phyloP scores from a whole-genome alignment of 2,329 filamentous ascomycete species.

The Penicillium sp. region DNA sequence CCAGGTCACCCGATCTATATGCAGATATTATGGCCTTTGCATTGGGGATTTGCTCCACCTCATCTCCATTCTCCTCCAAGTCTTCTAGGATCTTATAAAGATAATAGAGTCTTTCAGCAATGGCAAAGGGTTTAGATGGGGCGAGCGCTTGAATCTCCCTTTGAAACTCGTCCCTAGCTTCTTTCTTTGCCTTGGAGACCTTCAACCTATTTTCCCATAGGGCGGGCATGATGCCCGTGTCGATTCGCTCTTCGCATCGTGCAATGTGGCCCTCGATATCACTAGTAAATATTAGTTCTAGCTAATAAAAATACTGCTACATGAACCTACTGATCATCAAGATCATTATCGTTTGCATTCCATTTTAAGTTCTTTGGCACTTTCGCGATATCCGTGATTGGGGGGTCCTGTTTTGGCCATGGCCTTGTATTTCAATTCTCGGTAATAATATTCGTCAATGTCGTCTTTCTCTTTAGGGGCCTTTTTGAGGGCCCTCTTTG shows the following conservation, averaged over 20 bases:
- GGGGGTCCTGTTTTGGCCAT: not conserved
- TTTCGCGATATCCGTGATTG: not conserved
- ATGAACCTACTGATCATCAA: not conserved
- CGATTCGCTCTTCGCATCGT: not conserved
- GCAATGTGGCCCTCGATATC: not conserved
- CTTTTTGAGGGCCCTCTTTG: too few relatives aligned
- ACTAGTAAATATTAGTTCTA: not conserved
- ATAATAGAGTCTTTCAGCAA: too few relatives aligned
- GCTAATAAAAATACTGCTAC: not conserved
- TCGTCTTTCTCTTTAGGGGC: too few relatives aligned
- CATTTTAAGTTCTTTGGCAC: not conserved
- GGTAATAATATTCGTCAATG: too few relatives aligned
- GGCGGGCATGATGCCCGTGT: not conserved
- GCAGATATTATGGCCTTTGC: too few relatives aligned
- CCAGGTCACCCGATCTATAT: too few relatives aligned
- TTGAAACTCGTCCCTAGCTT: not conserved
- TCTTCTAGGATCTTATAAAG: too few relatives aligned
- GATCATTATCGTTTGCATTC: not conserved
- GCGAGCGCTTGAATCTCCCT: not conserved
- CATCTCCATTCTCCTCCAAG: too few relatives aligned
- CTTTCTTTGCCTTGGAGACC: not conserved
- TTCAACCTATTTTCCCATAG: not conserved
- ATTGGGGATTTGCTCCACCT: too few relatives aligned
- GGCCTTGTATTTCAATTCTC: too few relatives aligned
- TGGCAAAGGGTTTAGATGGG: too few relatives aligned